Conservation (phyloP, 495 filamentous ascomycete species). For the Neurospora tetraspora region DNA sequence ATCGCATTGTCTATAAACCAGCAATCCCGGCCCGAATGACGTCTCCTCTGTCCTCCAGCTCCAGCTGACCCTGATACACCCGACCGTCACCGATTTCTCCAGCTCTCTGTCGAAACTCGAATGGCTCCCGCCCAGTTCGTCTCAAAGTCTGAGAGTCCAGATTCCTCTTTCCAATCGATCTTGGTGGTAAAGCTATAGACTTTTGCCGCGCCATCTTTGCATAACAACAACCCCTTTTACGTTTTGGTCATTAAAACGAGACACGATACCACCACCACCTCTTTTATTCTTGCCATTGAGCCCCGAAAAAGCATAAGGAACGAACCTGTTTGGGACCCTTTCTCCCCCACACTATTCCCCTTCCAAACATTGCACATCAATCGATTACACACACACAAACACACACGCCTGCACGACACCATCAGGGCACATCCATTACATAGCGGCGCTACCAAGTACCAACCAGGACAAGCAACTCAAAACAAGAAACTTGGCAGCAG, state of each 20-base stretch:
- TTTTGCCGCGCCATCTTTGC: neutral
- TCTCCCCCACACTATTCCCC: neutral
- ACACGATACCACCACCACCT: neutral
- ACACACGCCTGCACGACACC: neutral
- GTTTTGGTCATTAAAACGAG: neutral
- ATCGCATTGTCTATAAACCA: neutral
- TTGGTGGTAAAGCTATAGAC: neutral
- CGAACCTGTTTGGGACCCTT: neutral
- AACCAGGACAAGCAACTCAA: neutral
- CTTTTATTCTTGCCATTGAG: neutral
- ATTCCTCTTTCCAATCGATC: neutral
- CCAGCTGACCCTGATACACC: neutral
- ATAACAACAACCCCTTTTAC: neutral
- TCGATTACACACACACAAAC: neutral
- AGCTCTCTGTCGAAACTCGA: neutral
- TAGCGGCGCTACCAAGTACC: neutral
- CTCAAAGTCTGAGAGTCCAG: neutral
- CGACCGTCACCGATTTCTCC: neutral
- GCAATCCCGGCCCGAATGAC: neutral
- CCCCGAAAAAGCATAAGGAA: neutral
- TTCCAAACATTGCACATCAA: neutral
- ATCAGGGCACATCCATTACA: neutral
- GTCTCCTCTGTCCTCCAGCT: neutral
- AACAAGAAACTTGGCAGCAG: neutral
- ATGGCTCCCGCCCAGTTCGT: neutral